phyloP scores from a whole-genome alignment of 177 flowering plant species.

The Telopea speciosissima region DNA sequence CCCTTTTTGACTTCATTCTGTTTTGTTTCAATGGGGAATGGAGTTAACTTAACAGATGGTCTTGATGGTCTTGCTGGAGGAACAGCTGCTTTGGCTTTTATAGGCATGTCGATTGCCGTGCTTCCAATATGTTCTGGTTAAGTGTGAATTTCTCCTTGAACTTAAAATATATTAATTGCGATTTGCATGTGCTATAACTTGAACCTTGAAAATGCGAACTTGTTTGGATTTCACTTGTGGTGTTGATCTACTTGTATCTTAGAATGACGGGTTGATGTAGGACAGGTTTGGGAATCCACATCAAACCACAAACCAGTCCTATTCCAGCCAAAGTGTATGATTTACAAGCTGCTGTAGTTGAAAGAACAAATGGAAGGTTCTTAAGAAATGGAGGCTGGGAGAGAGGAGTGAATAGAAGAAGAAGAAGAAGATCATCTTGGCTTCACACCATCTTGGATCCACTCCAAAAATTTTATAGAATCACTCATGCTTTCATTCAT shows the following conservation, averaged over 20 bases:
- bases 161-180: not conserved
- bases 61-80: slow-evolving; percentile 96
- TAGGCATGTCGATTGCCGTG: slow-evolving; percentile 87
- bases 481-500: too few relatives aligned
- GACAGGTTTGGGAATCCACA: too few relatives aligned
- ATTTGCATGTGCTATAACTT: not conserved
- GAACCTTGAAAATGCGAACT: not conserved
- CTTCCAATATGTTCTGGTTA: slow-evolving; percentile 87
- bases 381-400: too few relatives aligned
- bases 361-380: too few relatives aligned
- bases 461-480: too few relatives aligned
- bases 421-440: too few relatives aligned
- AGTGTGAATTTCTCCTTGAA: slow-evolving; percentile 17
- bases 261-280: too few relatives aligned
- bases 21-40: slow-evolving; percentile 82
- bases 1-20: slow-evolving; percentile 52
- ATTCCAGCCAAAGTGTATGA: too few relatives aligned
- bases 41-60: slow-evolving; percentile 69
- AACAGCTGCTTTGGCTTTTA: slow-evolving; percentile 74
- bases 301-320: too few relatives aligned
- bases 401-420: too few relatives aligned
- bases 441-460: too few relatives aligned
- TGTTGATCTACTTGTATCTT: not conserved
- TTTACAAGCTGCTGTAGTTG: too few relatives aligned
- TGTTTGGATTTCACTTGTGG: not conserved